Percentiles rank a stretch among this genome's conserved stretches.
phyloP scores from a whole-genome alignment of 1,284 basidiomycete genomes.

The Takashimella tepidaria region DNA sequence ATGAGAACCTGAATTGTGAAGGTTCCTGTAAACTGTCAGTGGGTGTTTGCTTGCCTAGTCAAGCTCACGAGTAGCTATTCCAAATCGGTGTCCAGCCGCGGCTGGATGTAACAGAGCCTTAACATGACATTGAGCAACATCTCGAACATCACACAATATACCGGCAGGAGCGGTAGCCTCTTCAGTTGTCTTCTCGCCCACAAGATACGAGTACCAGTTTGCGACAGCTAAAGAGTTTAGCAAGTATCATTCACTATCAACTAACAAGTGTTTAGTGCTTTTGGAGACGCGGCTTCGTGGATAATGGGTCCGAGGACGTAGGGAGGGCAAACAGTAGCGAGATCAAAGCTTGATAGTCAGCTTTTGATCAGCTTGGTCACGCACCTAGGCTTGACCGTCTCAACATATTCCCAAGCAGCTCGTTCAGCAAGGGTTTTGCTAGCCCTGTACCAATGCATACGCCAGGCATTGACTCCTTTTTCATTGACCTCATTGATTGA shows the following conservation, averaged over 20 bases:
- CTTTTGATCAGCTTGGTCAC: not conserved
- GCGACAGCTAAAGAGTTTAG: conserved; percentile 14
- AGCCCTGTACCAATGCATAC: conserved; percentile 37
- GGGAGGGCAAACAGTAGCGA: conserved; percentile 24
- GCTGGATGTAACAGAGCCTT: conserved; percentile 15
- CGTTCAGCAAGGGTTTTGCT: conserved; percentile 44
- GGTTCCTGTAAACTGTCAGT: conserved; percentile 9
- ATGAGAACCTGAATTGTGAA: conserved; percentile 21
- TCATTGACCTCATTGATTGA: conserved; percentile 23
- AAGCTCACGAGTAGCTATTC: conserved; percentile 19
- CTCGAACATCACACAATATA: conserved; percentile 24
- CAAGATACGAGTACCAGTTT: conserved; percentile 23
- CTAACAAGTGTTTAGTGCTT: conserved; percentile 23
- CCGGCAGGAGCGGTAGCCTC: conserved; percentile 23
- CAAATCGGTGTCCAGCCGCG: conserved; percentile 21
- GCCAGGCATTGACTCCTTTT: conserved; percentile 23
- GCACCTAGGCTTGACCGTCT: conserved; percentile 26
- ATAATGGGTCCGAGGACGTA: conserved; percentile 28
- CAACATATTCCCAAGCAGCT: conserved; percentile 40
- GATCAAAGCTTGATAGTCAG: conserved; percentile 15
- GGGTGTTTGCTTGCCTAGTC: too few species aligned
- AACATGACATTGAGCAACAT: conserved; percentile 21
- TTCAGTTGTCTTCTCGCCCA: conserved; percentile 21
- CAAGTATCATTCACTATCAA: not conserved
- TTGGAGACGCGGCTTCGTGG: conserved; percentile 16